Percentiles rank a stretch among this genome's conserved stretches.
Conservation (phyloP, 2,329 filamentous ascomycete species). For the Fusarium concolor region DNA sequence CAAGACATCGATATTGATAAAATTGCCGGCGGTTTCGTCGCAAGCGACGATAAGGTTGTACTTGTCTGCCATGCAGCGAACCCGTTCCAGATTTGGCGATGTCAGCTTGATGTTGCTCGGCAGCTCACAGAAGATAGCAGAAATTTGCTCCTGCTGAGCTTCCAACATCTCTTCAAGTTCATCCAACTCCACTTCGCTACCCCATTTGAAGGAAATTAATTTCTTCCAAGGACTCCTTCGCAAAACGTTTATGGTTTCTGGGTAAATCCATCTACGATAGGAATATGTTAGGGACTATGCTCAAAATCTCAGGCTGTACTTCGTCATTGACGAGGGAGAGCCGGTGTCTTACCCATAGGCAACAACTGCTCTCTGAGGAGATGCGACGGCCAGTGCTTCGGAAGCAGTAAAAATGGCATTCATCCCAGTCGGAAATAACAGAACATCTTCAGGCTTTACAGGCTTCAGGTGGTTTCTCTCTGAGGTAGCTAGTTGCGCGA, state of each 20-base stretch:
- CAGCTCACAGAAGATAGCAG: background rate
- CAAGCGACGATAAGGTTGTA: background rate
- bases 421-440: background rate
- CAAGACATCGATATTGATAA: background rate
- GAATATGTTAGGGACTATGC: background rate
- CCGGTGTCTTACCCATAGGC: background rate
- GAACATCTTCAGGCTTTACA: background rate
- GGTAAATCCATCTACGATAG: background rate
- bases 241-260: background rate
- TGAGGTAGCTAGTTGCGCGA: background rate
- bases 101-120: background rate
- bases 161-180: background rate
- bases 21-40: background rate
- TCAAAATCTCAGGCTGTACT: no score
- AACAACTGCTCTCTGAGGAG: background rate
- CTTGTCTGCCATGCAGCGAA: background rate
- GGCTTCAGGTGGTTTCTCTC: background rate
- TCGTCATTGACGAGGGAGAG: no score
- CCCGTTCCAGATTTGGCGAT: background rate
- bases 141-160: accelerated
- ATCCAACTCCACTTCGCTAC: background rate
- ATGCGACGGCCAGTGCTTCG: background rate
- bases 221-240: background rate
- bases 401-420: background rate
- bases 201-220: background rate